Conservation (phyloP, 2,329 filamentous ascomycete species). For the Microdochium trichocladiopsis region DNA sequence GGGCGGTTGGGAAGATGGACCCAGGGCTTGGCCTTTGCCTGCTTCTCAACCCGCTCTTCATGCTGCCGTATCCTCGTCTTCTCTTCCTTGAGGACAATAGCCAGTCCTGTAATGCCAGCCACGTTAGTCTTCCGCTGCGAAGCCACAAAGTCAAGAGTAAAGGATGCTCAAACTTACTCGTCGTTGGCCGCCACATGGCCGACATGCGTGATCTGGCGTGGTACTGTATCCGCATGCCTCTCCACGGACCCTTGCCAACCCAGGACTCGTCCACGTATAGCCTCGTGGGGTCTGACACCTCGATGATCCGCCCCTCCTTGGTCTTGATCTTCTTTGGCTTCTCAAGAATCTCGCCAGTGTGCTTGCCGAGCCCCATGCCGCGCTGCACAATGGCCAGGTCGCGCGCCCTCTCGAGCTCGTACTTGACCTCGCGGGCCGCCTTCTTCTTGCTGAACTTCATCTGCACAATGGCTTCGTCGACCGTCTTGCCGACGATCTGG, state of each 20-base stretch:
- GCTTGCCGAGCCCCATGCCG: conserved; percentile 71
- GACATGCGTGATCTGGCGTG: conserved; percentile 70
- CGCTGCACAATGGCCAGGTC: conserved; percentile 72
- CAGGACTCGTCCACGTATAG: conserved; percentile 92
- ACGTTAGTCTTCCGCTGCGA: conserved; percentile 10
- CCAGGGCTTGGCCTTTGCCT: conserved; percentile 73
- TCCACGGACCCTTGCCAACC: conserved; percentile 71
- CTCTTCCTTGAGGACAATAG: conserved; percentile 86
- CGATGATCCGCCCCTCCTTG: conserved; percentile 67
- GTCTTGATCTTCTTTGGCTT: conserved; percentile 56
- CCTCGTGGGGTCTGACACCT: conserved; percentile 65
- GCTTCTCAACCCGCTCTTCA: conserved; percentile 70
- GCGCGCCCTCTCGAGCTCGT: conserved; percentile 73
- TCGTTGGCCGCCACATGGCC: conserved; percentile 62
- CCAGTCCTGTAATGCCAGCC: conserved; percentile 57
- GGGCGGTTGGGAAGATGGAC: conserved; percentile 80
- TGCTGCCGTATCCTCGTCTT: conserved; percentile 77
- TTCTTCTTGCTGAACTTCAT: conserved; percentile 97
- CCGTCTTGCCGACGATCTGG: conserved; percentile 87
- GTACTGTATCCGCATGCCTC: conserved; percentile 52
- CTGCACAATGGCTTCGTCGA: conserved; percentile 89
- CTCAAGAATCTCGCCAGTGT: conserved; percentile 28
- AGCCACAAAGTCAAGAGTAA: too few relatives aligned
- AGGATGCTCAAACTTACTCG: too few relatives aligned
- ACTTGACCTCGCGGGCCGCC: conserved; percentile 71